Evolutionary conservation across 1,139 yeast species (phyloP), one percentile per base, ranked within the genome.

Genomic region (Protomyces lactucae-debilis): DNA sequence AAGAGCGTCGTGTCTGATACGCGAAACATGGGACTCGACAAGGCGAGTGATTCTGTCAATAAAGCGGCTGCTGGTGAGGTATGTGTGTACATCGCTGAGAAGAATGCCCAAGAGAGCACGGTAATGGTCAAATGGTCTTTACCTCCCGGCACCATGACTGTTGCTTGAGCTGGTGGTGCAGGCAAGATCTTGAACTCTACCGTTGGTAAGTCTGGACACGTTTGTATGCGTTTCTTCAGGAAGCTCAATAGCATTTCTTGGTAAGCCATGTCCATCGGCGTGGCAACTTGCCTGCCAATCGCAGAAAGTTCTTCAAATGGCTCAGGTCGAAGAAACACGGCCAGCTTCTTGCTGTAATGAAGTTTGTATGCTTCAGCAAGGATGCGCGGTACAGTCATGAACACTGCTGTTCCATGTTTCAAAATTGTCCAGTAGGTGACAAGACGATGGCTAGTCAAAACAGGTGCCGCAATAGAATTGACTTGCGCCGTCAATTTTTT

Each of bases 401-500:
- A 54, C 48, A 60, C 55, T n/a, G 60, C 60, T 2, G 52, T 28
- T 2, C 60, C 59, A 36, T 46, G 37, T 28, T 32, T 23, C 16
- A 55, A 1, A 9, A 60, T 23, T 4, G 60, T 32, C 63, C 56
- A 59, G 14, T 14, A 28, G 21, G 25, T 14, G 2, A 21, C 18
- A 18, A 23, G n/a, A 2, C 52, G 32, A 23, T 28, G 45, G 8
- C 45, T 28, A 9, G 64, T 60, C 6, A 23, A 21, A 3, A 60
- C 40, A 2, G 60, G 60, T 3, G 51, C 45, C 14, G 45, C 40
- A 12, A 45, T 55, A n/a, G 59, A 54, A 16, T 54, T 39, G 52
- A 60, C 64, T 60, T 55, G 64, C 12, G 64, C 64, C 23, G 60
- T 55, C 43, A 60, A 25, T 16, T 60, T 60, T 39, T 60, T 60